Conservation (phyloP, 2,329 filamentous ascomycete species). For the Xylariaceae sp. region DNA sequence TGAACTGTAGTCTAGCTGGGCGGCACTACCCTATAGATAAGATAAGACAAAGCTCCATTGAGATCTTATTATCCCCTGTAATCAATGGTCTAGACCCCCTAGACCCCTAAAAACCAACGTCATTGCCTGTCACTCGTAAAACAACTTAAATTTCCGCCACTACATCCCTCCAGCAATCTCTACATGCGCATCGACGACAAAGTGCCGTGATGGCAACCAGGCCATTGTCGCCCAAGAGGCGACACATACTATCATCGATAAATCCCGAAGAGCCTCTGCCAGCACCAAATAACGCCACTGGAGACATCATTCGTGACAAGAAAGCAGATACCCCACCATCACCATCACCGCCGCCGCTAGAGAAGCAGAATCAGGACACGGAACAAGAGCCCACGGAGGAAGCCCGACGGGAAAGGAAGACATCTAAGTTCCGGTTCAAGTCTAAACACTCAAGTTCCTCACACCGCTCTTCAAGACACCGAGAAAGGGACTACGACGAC, state of each 20-base stretch:
- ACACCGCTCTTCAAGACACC: constrained; percentile 22
- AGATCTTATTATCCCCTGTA: constrained; percentile 10
- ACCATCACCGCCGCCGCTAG: no score
- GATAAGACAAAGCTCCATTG: constrained; percentile 11
- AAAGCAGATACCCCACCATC: constrained; percentile 10
- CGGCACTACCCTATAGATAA: constrained; percentile 4
- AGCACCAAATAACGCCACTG: constrained; percentile 12
- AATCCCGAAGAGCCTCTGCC: constrained; percentile 25
- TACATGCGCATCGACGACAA: constrained; percentile 15
- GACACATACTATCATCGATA: constrained; percentile 32
- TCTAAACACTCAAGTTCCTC: constrained; percentile 31
- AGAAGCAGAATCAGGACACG: no score
- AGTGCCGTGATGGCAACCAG: constrained; percentile 26
- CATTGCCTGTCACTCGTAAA: not conserved
- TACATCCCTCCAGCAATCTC: not conserved
- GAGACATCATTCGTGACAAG: constrained; percentile 5
- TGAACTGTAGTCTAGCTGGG: not conserved
- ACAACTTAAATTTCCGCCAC: constrained; percentile 9
- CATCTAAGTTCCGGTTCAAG: constrained; percentile 42
- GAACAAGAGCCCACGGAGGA: constrained; percentile 11
- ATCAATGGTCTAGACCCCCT: no score
- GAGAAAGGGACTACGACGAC: constrained; percentile 12
- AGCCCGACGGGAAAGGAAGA: constrained; percentile 18
- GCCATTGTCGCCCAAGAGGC: constrained; percentile 31
- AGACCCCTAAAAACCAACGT: not conserved